Base-by-base conservation (phyloP, 2,329 filamentous ascomycete species). In the Immersiporthe knoxdaviesiana region DNA sequence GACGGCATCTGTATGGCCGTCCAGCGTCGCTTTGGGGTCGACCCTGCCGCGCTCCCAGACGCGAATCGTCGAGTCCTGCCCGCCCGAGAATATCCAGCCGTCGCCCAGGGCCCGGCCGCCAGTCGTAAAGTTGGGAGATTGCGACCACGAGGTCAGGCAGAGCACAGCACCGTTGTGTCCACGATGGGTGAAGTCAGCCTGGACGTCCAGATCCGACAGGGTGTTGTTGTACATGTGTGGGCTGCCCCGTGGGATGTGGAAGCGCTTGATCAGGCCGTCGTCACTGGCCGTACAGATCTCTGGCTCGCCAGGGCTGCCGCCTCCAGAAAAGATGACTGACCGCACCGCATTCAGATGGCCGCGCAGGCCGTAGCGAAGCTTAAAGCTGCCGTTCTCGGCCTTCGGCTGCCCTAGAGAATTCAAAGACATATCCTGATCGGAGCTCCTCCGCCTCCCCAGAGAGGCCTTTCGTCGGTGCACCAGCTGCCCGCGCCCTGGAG, bases 41-140 rank as follows among this genome's bases (percentile, higher is more conserved):
- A 99, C 93, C 61, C 95, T 86, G 37, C 95, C 95, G 64, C 94
- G 89, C 79, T 99, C 95, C 96, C 96, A 99, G 0, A 99, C 94
- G 39, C 94, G 89, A 50, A 99, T 90, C 8, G 93, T 97, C 24
- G 92, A 90, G 79, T 99, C 96, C 78, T 97, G 94, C 4, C 96
- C 96, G 71, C 96, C 96, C 6, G 95, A 98, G 80, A 99, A 99
- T 73, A 99, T 94, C 96, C 96, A 99, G 37, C 96, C 96, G 75
- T 98, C 96, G 41, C 95, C 95, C 74, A 92, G 89, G 10, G 92
- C 93, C 72, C 94, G 89, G 8, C 94, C 94, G 47, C 94, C 93
- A 24, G 93, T 97, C 10, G 93, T 92, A 78, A 97, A 97, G 76
- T 92, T 96, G 35, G 92, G 92, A 1, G 93, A 91, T 2, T 93